These are phyloP conservation scores for Neonectria magnoliae DNA, from an alignment of 2,329 filamentous ascomycete species.

Conservation along the genomic window DNA sequence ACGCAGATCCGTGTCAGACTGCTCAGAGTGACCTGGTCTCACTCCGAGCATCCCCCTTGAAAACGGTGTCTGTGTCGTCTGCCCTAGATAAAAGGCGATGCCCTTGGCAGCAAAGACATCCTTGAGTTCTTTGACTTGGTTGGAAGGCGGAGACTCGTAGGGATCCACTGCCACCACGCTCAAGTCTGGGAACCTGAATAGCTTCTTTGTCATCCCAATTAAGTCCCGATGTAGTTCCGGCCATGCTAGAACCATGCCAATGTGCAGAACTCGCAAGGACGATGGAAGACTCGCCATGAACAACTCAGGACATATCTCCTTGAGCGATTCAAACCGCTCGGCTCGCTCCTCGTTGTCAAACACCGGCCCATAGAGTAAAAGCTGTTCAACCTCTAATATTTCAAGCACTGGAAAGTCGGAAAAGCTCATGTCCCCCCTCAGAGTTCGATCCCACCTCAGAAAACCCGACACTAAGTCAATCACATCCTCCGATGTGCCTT, in stretches of 20 bases:
- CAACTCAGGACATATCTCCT: constrained; percentile 34
- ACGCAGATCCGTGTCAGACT: constrained; percentile 28
- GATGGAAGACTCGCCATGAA: constrained; percentile 41
- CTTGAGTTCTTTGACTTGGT: constrained; percentile 35
- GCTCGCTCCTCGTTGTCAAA: constrained; percentile 37
- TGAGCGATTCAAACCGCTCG: constrained; percentile 29
- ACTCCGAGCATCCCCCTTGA: constrained; percentile 42
- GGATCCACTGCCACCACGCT: constrained; percentile 40
- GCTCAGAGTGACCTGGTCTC: constrained; percentile 36
- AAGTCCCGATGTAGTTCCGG: constrained; percentile 40
- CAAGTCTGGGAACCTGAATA: constrained; percentile 37
- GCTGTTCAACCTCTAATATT: constrained; percentile 41
- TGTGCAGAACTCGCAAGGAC: constrained; percentile 36
- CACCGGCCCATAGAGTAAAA: constrained; percentile 41
- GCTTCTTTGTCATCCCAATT: constrained; percentile 35
- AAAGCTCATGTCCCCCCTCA: constrained; percentile 39
- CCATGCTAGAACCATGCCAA: constrained; percentile 43
- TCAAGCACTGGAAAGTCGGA: constrained; percentile 41
- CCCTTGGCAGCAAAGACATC: constrained; percentile 32
- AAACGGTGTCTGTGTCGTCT: constrained; percentile 39
- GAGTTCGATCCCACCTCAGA: constrained; percentile 38
- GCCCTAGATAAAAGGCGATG: constrained; percentile 33
- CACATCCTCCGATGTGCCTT: constrained; percentile 35
- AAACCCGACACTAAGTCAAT: constrained; percentile 40
- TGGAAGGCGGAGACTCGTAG: constrained; percentile 29